phyloP scores from a whole-genome alignment of 75 land plant species.

The Larix kaempferi region DNA sequence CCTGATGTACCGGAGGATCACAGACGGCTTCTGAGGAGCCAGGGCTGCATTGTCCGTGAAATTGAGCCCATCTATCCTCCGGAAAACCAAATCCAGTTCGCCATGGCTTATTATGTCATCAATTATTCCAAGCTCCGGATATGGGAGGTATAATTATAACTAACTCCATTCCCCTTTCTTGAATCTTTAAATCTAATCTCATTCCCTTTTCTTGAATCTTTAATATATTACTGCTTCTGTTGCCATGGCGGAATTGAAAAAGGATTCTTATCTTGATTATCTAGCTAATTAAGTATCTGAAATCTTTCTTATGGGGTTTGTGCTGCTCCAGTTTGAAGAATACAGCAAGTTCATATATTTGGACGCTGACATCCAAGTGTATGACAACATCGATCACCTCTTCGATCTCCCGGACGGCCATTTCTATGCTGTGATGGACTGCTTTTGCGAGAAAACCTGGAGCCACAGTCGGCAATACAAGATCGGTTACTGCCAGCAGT shows the following conservation, averaged over 20 bases:
- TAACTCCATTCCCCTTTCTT: too few relatives aligned
- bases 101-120: conserved; percentile 39
- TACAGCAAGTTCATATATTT: conserved; percentile 12
- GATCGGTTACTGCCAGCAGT: conserved; percentile 23
- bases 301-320: too few relatives aligned
- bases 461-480: background rate
- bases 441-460: conserved; percentile 15
- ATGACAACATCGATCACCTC: conserved; percentile 11
- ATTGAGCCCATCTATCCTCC: conserved; percentile 50
- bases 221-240: too few relatives aligned
- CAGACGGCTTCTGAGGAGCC: conserved; percentile 24
- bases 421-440: conserved; percentile 18
- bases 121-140: conserved; percentile 72
- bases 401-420: conserved; percentile 7
- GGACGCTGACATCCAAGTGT: conserved; percentile 18
- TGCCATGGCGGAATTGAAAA: too few relatives aligned
- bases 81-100: conserved; percentile 19
- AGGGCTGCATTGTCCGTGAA: conserved; percentile 43
- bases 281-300: too few relatives aligned
- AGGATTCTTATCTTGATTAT: too few relatives aligned
- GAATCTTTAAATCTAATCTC: too few relatives aligned
- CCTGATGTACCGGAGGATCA: conserved; percentile 54
- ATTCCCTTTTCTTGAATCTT: too few relatives aligned
- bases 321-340: background rate
- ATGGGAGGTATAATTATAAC: conserved; percentile 32